A percentile compares a stretch with the other conserved stretches of the same genome.
Conservation (phyloP, 495 filamentous ascomycete genomes). For the Lepidopterella palustris region DNA sequence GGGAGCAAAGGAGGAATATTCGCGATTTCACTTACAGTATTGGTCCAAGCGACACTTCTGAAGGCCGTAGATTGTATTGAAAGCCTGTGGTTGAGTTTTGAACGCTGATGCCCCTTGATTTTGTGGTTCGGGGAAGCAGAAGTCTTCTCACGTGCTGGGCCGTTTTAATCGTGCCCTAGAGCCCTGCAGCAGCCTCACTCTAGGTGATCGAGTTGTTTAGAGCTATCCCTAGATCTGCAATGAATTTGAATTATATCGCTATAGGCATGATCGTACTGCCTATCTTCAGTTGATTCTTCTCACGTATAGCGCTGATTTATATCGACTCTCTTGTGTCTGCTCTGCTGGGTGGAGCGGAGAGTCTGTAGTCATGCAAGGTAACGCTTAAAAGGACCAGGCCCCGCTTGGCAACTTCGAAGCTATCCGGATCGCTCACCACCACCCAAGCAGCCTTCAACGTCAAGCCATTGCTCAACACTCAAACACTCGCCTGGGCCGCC, state of each 20-base stretch:
- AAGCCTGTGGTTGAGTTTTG: slow-evolving; percentile 20
- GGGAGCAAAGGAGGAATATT: slow-evolving; percentile 9
- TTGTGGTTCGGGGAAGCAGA: neutral
- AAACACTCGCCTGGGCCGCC: slow-evolving; percentile 2
- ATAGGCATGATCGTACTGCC: too few relatives aligned
- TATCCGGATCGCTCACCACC: neutral
- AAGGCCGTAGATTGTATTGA: slow-evolving; percentile 13
- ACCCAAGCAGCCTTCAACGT: neutral
- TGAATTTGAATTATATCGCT: too few relatives aligned
- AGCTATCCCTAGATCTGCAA: too few relatives aligned
- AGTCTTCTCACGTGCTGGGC: neutral
- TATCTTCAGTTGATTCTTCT: too few relatives aligned
- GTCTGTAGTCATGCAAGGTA: too few relatives aligned
- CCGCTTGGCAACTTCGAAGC: neutral
- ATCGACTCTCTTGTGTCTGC: too few relatives aligned
- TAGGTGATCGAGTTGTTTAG: too few relatives aligned
- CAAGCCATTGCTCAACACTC: slow-evolving; percentile 6
- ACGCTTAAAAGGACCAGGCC: too few relatives aligned
- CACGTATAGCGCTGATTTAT: too few relatives aligned
- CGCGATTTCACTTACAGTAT: slow-evolving; percentile 21
- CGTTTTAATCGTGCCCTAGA: too few relatives aligned
- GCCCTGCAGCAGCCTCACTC: too few relatives aligned
- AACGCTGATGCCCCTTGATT: slow-evolving; percentile 17
- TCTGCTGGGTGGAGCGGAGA: too few relatives aligned
- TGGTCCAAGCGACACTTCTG: slow-evolving; percentile 15